phyloP scores from a whole-genome alignment of 441 rosid species.

The Eutrema salsugineum region DNA sequence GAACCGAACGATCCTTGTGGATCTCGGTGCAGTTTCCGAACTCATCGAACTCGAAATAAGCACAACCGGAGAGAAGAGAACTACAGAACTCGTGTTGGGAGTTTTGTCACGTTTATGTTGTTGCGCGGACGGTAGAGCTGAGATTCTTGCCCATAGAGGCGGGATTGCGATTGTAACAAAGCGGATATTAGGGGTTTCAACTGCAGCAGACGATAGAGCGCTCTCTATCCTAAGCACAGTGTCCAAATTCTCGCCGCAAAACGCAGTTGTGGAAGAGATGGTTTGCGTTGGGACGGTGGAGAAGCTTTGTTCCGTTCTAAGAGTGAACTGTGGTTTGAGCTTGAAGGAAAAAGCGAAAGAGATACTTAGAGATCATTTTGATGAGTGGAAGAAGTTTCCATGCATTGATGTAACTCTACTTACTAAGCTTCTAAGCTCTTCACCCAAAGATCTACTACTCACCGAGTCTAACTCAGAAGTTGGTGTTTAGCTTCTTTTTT shows the following conservation, averaged over 20 bases:
- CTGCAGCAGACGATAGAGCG: constrained; percentile 49
- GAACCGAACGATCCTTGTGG: constrained; percentile 44
- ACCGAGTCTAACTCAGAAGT: not conserved
- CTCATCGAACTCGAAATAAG: constrained; percentile 60
- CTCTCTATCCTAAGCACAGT: constrained; percentile 43
- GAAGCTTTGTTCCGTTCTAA: constrained; percentile 54
- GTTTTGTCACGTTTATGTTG: constrained; percentile 54
- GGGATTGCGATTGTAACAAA: constrained; percentile 56
- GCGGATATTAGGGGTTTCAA: constrained; percentile 48
- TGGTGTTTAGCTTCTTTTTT: not conserved
- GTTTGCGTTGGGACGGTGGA: constrained; percentile 42
- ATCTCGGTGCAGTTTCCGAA: constrained; percentile 44
- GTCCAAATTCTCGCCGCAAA: constrained; percentile 41
- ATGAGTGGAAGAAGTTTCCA: constrained; percentile 59
- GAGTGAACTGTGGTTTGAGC: constrained; percentile 32
- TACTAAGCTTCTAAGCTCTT: constrained; percentile 18
- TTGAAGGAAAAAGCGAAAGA: constrained; percentile 53
- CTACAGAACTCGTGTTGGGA: constrained; percentile 51
- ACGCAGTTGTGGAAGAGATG: constrained; percentile 54
- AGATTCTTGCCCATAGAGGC: constrained; percentile 51
- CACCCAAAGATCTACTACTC: constrained; percentile 8
- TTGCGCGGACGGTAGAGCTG: constrained; percentile 69
- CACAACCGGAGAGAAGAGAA: constrained; percentile 34
- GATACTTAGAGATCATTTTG: constrained; percentile 46
- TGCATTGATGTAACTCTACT: constrained; percentile 38